Evolutionary conservation across 208 protist genomes (phyloP).

Genomic region (Angomonas desouzai): DNA sequence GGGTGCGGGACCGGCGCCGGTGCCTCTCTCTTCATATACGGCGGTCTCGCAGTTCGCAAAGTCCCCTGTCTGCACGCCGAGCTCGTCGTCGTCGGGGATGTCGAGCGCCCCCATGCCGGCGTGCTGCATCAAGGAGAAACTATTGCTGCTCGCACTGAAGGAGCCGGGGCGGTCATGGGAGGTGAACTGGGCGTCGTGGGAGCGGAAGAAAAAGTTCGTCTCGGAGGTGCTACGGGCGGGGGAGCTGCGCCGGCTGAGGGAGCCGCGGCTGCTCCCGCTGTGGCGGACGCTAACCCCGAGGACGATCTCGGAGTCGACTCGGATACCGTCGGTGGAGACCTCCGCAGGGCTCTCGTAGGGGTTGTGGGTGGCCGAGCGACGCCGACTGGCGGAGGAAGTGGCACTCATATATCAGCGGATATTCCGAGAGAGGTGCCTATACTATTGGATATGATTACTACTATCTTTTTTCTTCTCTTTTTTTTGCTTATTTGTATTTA

Average conservation of each 20-base stretch:
- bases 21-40: background rate
- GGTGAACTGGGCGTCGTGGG: background rate
- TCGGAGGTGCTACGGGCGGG: background rate
- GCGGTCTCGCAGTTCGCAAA: background rate
- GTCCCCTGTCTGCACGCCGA: background rate
- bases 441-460: background rate
- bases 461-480: background rate
- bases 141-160: background rate
- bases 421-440: too few species aligned
- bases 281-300: background rate
- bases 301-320: background rate
- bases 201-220: background rate
- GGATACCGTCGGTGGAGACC: background rate
- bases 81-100: background rate
- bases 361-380: background rate
- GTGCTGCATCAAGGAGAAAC: background rate
- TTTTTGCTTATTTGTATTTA: background rate
- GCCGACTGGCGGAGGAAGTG: background rate
- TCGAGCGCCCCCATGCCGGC: background rate
- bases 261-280: background rate
- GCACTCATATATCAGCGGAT: background rate
- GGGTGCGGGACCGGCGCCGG: too few species aligned
- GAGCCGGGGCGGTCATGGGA: background rate
- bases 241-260: background rate
- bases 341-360: background rate